Percentiles rank a stretch among this genome's conserved stretches.
Evolutionary conservation across 148 eudicot species (phyloP).

Genomic region (Rhododendron molle): DNA sequence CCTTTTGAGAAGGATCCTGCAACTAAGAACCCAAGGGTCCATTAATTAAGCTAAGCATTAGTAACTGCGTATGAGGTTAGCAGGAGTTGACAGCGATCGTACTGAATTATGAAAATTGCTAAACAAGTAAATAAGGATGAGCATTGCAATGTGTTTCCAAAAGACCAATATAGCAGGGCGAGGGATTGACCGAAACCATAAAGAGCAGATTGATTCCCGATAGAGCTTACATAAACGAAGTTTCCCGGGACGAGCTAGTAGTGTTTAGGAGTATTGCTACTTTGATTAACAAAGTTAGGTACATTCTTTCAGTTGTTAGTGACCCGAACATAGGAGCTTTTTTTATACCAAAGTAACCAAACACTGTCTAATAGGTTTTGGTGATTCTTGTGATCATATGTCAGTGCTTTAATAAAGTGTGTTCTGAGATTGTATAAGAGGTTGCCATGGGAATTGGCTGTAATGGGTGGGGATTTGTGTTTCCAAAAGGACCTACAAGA

Average conservation of each 20-base stretch:
- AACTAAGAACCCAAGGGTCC: no score
- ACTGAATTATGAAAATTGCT: not conserved
- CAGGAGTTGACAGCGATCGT: not conserved
- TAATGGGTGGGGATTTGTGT: not conserved
- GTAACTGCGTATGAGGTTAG: not conserved
- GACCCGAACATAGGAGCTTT: not conserved
- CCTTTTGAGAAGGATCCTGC: no score
- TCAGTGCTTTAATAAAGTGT: not conserved
- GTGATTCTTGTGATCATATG: not conserved
- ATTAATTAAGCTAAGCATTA: no score
- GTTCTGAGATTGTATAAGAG: not conserved
- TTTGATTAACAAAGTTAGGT: not conserved
- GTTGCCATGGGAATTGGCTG: not conserved
- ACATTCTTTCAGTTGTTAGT: not conserved
- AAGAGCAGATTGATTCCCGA: not conserved
- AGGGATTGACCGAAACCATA: not conserved
- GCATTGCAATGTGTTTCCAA: not conserved
- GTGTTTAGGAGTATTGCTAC: no score
- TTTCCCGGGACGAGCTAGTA: no score
- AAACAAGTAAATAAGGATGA: not conserved
- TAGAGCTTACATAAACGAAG: not conserved
- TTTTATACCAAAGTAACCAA: not conserved
- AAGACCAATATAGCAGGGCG: not conserved
- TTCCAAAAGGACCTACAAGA: not conserved
- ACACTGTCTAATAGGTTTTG: not conserved